These are phyloP conservation scores for Quercus phellos DNA, from an alignment of 331 rosid genomes.

Conservation along the genomic window DNA sequence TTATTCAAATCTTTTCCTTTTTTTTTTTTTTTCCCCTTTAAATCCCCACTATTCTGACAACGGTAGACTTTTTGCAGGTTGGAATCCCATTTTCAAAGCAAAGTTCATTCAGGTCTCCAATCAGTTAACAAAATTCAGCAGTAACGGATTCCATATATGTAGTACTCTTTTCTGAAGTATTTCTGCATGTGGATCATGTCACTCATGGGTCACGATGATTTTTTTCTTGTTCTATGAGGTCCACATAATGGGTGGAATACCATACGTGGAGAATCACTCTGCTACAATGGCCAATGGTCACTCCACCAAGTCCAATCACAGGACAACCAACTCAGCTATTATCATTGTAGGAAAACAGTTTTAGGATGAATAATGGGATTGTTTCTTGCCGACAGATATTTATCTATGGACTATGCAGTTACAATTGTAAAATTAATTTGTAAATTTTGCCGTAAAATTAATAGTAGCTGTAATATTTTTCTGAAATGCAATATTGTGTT, in stretches of 20 bases:
- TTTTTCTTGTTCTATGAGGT: not conserved
- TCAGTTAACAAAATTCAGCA: constrained; percentile 61
- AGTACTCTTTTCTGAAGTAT: not conserved
- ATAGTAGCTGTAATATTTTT: too few relatives aligned
- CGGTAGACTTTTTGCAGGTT: constrained; percentile 41
- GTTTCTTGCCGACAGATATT: too few relatives aligned
- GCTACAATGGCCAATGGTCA: too few relatives aligned
- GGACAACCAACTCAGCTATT: too few relatives aligned
- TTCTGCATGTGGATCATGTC: not conserved
- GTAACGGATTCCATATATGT: not conserved
- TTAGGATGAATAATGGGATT: too few relatives aligned
- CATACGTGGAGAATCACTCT: too few relatives aligned
- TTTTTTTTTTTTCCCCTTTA: not conserved
- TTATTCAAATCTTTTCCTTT: not conserved
- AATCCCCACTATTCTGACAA: constrained; percentile 8
- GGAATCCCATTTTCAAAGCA: constrained; percentile 69
- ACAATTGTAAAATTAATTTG: too few relatives aligned
- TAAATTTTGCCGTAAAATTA: too few relatives aligned
- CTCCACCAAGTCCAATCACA: too few relatives aligned
- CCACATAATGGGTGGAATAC: not conserved
- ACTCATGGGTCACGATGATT: not conserved
- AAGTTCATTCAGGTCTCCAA: constrained; percentile 67
- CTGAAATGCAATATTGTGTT: too few relatives aligned
- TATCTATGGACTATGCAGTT: too few relatives aligned
- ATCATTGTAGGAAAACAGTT: too few relatives aligned